Evolutionary conservation across 2,329 filamentous ascomycete species (phyloP), one percentile per base, ranked within the genome.

Genomic region (Aspergillus texensis): DNA sequence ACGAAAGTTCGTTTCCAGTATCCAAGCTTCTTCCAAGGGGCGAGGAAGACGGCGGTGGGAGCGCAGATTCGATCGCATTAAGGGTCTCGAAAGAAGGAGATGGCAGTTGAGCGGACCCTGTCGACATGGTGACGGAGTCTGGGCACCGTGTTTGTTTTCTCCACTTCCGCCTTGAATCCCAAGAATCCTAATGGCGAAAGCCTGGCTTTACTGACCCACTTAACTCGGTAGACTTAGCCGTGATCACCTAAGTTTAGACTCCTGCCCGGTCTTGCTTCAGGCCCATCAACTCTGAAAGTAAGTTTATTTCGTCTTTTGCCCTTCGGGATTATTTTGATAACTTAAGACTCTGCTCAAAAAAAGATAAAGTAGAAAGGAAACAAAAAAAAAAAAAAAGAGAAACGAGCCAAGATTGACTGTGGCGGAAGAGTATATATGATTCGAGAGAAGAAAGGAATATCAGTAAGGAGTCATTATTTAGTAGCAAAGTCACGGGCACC

Each of bases 41-140:
- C n/a, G 57, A 72, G 43, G 75, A 75, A 19, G 70, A 69, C 50
- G 65, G 65, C 65, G 62, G 65, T 61, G 67, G 62, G 46, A 63
- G 67, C 64, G 69, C 65, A 67, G 64, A 63, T 48, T 68, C 66
- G 59, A 57, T 65, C 65, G 63, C 65, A 70, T 72, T 62, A 64
- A 64, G 67, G 70, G 62, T 65, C 60, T 66, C 62, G 59, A 61
- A 62, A 41, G 65, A 57, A 53, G 65, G 65, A 28, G 61, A 61
- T 46, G 54, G 61, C 57, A 61, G 59, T 57, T 62, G 63, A 55
- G 60, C 60, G 62, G 70, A 65, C 41, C 58, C 67, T 66, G 73
- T 75, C 72, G 73, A 75, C 68, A 75, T 74, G 72, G 74, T 72
- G 72, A 76, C 71, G 66, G 48, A 41, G 34, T 63, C 68, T 57